Base-by-base conservation (phyloP, 305 asterid species). In the Salvia sclarea region DNA sequence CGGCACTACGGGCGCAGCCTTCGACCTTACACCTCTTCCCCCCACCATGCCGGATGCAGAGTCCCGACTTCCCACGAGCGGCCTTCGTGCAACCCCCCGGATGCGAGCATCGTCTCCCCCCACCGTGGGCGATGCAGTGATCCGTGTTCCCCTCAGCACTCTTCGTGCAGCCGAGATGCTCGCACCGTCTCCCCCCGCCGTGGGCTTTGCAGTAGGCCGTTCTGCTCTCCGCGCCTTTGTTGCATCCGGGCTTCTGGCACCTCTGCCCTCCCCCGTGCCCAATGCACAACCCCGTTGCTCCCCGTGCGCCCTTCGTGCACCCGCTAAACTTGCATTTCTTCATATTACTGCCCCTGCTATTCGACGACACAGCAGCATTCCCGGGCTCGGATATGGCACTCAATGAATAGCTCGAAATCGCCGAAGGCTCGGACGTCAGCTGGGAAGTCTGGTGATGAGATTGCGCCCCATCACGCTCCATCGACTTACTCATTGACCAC, bases 231-330 rank as follows among this genome's bases (percentile, higher is more conserved):
- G 98, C 91, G 9, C 98, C 98, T 73, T 88, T 92, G 30, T 78
- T 85, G 82, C 98, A 92, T 13, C 97, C 96, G 0, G 89, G 95
- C 69, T 90, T 90, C 78, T 86, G 97, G 83, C 98, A 92, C 68
- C 97, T 82, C 80, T 86, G 95, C 13, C 98, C 98, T 4, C 97
- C 98, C 12, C 98, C 97, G 48, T 92, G 98, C 52, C 95, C 90
- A 14, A 92, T 92, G 76, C 98, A 92, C 21, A 90, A 77, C 5
- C 96, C 95, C 2, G 98, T 89, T 6, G 97, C 96, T 5, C 98
- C 97, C 4, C 98, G 86, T 21, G 96, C 95, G 24, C 98, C 97
- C 63, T 88, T 92, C 1, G 69, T 59, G 69, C 98, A 92, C 5
- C 92, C 96, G 8, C 13, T 18, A 60, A 82, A 88, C 70, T 80